phyloP scores from a whole-genome alignment of 148 eudicot species.

The Simmondsia chinensis region DNA sequence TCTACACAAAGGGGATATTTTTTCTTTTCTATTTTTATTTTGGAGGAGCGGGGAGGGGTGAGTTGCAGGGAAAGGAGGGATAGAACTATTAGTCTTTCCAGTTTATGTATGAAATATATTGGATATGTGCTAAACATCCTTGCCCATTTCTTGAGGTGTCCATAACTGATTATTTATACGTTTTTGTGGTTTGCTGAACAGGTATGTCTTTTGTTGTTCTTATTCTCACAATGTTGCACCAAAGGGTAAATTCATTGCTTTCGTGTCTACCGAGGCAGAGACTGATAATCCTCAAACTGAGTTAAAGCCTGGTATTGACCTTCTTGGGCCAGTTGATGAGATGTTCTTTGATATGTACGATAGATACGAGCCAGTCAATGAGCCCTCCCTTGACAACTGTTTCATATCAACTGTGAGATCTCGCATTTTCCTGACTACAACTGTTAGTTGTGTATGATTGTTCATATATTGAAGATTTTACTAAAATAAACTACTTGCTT shows the following conservation, averaged over 20 bases:
- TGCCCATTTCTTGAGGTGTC: too few species aligned
- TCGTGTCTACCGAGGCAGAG: constrained; percentile 96
- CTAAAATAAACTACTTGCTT: not conserved
- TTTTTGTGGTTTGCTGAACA: constrained; percentile 18
- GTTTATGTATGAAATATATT: too few species aligned
- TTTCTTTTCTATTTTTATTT: too few species aligned
- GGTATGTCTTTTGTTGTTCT: constrained; percentile 94
- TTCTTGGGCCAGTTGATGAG: constrained; percentile 90
- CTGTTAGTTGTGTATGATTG: too few species aligned
- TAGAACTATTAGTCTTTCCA: too few species aligned
- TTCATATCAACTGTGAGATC: constrained; percentile 63
- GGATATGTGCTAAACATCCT: too few species aligned
- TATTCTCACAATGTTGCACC: constrained; percentile 95
- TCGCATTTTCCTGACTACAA: not conserved
- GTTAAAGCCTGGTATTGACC: constrained; percentile 81
- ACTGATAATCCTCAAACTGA: constrained; percentile 76
- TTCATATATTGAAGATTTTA: too few species aligned
- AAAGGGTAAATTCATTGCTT: constrained; percentile 88
- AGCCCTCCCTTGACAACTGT: constrained; percentile 77
- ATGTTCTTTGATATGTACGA: constrained; percentile 83
- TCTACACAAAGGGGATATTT: too few species aligned
- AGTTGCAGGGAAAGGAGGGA: too few species aligned
- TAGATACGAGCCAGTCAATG: constrained; percentile 89
- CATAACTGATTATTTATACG: not conserved
- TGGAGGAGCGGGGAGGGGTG: too few species aligned